Evolutionary conservation across 768 basidiomycete genomes (phyloP).

Genomic region (Dentipellis sp.): DNA sequence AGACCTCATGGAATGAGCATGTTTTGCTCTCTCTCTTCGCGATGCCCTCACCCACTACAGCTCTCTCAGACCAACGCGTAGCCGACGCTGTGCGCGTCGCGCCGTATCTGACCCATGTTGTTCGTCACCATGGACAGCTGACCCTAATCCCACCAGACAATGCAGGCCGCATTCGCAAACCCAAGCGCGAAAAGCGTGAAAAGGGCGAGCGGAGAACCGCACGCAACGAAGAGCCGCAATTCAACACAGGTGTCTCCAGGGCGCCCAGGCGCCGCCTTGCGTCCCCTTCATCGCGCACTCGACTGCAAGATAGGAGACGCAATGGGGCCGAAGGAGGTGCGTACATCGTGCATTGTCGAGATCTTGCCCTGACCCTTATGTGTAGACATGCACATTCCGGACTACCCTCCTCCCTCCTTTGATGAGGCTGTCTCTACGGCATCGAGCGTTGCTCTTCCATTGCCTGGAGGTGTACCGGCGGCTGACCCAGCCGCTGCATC

Average conservation of each 20-base stretch:
- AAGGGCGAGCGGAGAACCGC: conserved; percentile 7
- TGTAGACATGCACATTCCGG: conserved; percentile 28
- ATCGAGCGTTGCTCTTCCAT: conserved; percentile 3
- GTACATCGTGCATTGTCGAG: neutral
- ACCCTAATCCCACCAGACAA: conserved; percentile 43
- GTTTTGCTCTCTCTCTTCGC: conserved; percentile 12
- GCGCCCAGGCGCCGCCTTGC: conserved; percentile 9
- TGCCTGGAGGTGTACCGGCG: neutral
- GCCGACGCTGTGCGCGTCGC: conserved; percentile 24
- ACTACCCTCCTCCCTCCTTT: conserved; percentile 72
- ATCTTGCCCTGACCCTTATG: neutral
- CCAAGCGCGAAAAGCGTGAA: conserved; percentile 21
- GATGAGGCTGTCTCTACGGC: conserved; percentile 44
- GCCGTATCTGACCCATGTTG: conserved; percentile 50
- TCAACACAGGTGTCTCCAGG: conserved; percentile 13
- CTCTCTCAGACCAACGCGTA: conserved; percentile 15
- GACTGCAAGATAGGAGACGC: conserved; percentile 10
- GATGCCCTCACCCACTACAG: conserved; percentile 14
- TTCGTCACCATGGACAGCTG: conserved; percentile 44
- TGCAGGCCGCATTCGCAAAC: conserved; percentile 36
- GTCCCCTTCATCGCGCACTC: conserved; percentile 8
- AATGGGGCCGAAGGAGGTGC: conserved; percentile 24
- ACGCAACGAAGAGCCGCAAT: conserved; percentile 12
- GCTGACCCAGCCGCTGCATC: conserved; percentile 5
- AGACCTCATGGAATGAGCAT: conserved; percentile 16